Percentiles rank a stretch among this genome's conserved stretches.
Evolutionary conservation across 2,329 filamentous ascomycete genomes (phyloP).

Genomic region (Hymenoscyphus repandus): DNA sequence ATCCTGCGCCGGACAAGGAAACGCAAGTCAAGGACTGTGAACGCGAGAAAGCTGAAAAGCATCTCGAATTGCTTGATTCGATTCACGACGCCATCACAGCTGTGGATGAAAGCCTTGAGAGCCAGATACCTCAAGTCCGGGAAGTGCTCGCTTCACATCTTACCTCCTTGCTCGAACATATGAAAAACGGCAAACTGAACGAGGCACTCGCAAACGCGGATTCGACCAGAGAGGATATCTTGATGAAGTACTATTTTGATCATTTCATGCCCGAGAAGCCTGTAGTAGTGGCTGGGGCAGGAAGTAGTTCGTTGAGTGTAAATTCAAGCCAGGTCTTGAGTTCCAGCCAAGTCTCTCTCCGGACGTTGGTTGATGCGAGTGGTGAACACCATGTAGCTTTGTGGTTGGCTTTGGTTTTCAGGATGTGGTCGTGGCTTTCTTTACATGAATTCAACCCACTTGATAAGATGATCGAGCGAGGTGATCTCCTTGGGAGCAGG

Average conservation of each 20-base stretch:
- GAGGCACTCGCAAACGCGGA: neutral
- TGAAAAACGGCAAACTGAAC: neutral
- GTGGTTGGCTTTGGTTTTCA: slow-evolving; percentile 21
- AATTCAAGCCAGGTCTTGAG: too few species aligned
- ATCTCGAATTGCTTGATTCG: neutral
- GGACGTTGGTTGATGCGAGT: neutral
- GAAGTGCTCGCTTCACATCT: neutral
- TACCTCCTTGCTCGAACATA: neutral
- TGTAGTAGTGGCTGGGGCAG: too few species aligned
- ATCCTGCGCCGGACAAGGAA: too few species aligned
- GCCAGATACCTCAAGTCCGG: neutral
- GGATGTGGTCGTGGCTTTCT: slow-evolving; percentile 20
- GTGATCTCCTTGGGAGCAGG: slow-evolving; percentile 7
- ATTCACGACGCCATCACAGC: neutral
- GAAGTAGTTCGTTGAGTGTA: too few species aligned
- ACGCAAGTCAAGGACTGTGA: neutral
- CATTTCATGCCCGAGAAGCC: neutral
- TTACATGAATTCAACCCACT: slow-evolving; percentile 11
- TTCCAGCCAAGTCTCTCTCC: too few species aligned
- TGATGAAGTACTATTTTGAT: neutral
- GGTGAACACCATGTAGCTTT: slow-evolving; percentile 4
- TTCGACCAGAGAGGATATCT: neutral
- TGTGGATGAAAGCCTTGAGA: neutral
- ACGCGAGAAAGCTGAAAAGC: neutral
- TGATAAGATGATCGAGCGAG: slow-evolving; percentile 10